Base-by-base conservation (phyloP, 1,139 yeast species). In the Pneumocystis canis region DNA sequence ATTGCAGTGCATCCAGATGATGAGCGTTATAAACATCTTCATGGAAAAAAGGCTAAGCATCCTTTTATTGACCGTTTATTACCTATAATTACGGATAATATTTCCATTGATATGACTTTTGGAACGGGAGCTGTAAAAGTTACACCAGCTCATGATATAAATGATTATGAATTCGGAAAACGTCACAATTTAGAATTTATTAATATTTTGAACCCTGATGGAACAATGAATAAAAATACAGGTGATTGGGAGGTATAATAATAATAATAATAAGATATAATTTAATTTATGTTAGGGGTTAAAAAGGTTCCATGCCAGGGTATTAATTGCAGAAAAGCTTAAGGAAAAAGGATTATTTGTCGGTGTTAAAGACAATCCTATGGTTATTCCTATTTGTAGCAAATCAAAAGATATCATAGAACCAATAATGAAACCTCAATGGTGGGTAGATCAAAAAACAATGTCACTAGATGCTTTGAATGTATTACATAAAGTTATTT, bases 81-180 rank as follows among this genome's bases (percentile, higher is more conserved):
- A 64, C 98, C 98, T 68, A 89, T 92, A 72, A 79, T 92, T 66
- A 82, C 90, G 64, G 98, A 92, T 74, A 74, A 84, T 54, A 96
- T 89, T 76, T 94, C 97, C 56, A 98, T 92, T 67, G 98, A 92
- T 75, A 92, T 92, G 97, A 96, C 88, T 75, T 92, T 92, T 70
- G 98, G 98, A 80, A 92, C 98, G 68, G 98, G 98, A 85, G 98
- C 98, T 58, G 98, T 92, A 68, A 92, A 92, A 78, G 92, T 92
- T 73, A 92, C 98, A 30, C 98, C 98, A 65, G 97, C 96, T 63
- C 98, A 92, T 75, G 98, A 92, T 76, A 88, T 86, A 71, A 92
- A 92, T 80, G 98, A 92, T 88, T 89, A 88, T 80, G 82, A 80
- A 72, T 88, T 97, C 64, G 98, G 98, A 79, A 89, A 88, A 78